phyloP scores from a whole-genome alignment of 305 asterid genomes.

The Fraxinus platypoda region DNA sequence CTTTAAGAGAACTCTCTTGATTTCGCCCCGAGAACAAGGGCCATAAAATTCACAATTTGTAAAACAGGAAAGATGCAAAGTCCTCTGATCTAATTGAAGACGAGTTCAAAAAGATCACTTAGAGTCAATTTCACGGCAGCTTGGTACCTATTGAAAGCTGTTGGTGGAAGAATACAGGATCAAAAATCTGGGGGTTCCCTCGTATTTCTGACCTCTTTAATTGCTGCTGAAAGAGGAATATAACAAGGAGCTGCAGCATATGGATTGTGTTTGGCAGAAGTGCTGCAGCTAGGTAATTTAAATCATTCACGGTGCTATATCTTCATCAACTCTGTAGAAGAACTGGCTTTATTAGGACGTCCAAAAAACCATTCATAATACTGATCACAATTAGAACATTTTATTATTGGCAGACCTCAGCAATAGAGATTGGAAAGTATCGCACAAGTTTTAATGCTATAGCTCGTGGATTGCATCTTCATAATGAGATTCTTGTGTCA shows the following conservation, averaged over 20 bases:
- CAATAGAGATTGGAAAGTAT: constrained; percentile 76
- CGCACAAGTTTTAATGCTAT: constrained; percentile 73
- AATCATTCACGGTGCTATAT: constrained; percentile 8
- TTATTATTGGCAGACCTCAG: constrained; percentile 45
- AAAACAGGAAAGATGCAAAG: too few relatives aligned
- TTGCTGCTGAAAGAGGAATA: constrained; percentile 84
- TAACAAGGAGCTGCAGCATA: constrained; percentile 93
- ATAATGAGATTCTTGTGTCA: constrained; percentile 60
- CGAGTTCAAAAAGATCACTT: constrained; percentile 70
- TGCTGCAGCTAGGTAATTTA: constrained; percentile 50
- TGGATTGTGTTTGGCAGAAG: constrained; percentile 84
- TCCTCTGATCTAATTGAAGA: constrained; percentile 38
- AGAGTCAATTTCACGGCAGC: constrained; percentile 64
- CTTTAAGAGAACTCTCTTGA: neutral
- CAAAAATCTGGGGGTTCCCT: constrained; percentile 76
- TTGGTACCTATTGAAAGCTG: constrained; percentile 78
- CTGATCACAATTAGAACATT: neutral
- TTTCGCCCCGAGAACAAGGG: constrained; percentile 12
- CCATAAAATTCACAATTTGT: too few relatives aligned
- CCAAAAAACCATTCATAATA: neutral
- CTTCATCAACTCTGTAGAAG: neutral
- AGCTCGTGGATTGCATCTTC: constrained; percentile 71
- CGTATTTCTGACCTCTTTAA: constrained; percentile 61
- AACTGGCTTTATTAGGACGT: neutral
- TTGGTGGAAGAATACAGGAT: constrained; percentile 67